Evolutionary conservation across 306 rosid species (phyloP), one percentile per base, ranked within the genome.

Genomic region (Abrus precatorius): DNA sequence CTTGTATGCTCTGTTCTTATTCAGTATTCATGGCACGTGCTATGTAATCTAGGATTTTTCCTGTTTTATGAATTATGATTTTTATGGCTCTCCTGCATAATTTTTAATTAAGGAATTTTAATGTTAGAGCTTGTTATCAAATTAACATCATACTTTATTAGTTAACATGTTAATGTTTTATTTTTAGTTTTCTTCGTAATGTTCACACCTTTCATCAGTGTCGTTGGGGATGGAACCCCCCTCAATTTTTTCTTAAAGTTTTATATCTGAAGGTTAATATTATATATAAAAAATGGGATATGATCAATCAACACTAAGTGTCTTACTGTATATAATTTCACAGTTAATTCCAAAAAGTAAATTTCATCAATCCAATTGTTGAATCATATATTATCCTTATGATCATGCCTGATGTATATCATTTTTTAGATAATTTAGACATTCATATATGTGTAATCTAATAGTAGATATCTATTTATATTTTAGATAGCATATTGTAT

Each of bases 401-500:
- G n/a, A n/a, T 14, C 30, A 20, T 36, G 40, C 3, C 3, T 36
- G 3, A 14, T 40, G n/a, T 4, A 20, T 36, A 40, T 20, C 33
- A 14, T 38, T 38, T 65, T n/a, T 38, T 3, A 7, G 33, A 64
- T 64, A 40, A 30, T 64, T 40, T 64, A 38, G 50, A 20, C 49
- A 64, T 38, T 64, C n/a, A 5, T 64, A 0, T 30, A 14, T 40
- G 13, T 38, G 49, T 38, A 64, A 40, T 64, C 49, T 34, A 6
- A 63, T 63, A 36, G 5, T 63, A 63, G 69, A 40, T 63, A 62
- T 62, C 34, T 33, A 63, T 3, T 62, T 62, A 34, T 20, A 34
- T 62, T 34, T 62, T 62, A 62, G 9, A 33, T 62, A 5, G 45
- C 28, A 33, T 62, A 62, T 5, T 13, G 45, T 62, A 33, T 60